Evolutionary conservation across 805 yeast species (phyloP).

Genomic region (Lipomyces anomalus): DNA sequence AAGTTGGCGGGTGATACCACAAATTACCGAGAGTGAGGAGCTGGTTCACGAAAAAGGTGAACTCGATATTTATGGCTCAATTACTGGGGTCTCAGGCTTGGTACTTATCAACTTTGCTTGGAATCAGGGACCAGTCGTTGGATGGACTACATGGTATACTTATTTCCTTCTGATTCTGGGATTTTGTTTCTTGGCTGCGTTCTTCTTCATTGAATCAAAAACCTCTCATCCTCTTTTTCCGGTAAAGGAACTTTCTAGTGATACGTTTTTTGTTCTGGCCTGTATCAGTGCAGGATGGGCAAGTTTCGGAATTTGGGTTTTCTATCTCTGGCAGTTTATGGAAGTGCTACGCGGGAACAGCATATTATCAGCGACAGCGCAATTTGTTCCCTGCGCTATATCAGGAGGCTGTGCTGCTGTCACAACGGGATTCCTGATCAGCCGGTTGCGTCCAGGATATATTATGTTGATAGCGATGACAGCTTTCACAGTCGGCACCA

Average conservation of each 20-base stretch:
- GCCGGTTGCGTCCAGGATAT: no score
- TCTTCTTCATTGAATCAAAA: conserved; percentile 46
- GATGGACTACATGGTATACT: conserved; percentile 59
- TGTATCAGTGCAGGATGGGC: conserved; percentile 68
- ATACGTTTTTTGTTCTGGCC: conserved; percentile 45
- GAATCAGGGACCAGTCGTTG: conserved; percentile 70
- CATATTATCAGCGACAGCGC: conserved; percentile 44
- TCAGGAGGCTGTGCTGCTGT: conserved; percentile 56
- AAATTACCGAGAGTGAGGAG: no score
- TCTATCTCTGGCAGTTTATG: conserved; percentile 50
- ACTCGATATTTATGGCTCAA: conserved; percentile 54
- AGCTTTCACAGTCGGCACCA: conserved; percentile 51
- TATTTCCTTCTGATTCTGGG: conserved; percentile 53
- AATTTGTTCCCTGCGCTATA: conserved; percentile 43
- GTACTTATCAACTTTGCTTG: conserved; percentile 61
- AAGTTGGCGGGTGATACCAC: conserved; percentile 44
- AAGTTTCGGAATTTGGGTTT: conserved; percentile 69
- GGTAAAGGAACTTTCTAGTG: conserved; percentile 39
- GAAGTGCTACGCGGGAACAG: conserved; percentile 46
- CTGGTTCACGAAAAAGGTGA: no score
- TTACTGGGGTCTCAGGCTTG: conserved; percentile 53
- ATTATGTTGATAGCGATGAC: conserved; percentile 48
- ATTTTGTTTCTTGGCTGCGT: conserved; percentile 38
- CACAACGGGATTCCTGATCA: conserved; percentile 42
- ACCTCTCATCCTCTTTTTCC: conserved; percentile 60